Evolutionary conservation across 495 filamentous ascomycete genomes (phyloP), one percentile per base, ranked within the genome.

Genomic region (Aspergillus sparsus): DNA sequence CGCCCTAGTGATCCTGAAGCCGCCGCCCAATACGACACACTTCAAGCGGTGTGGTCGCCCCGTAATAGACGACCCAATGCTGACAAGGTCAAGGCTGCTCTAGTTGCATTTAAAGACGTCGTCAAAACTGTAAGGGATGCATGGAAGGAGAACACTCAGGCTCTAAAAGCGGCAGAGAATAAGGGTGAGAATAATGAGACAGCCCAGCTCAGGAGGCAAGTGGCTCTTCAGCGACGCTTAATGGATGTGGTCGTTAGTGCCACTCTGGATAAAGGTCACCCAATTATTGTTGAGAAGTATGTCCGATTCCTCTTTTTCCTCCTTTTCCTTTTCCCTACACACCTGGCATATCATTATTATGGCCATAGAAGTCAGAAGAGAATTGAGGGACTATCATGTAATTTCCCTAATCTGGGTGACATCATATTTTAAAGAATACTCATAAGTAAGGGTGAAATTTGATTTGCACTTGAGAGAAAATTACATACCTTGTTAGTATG

Each of bases 41-140:
- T 88, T 31, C 81, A 83, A 66, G 85, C 85, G 18, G 79, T 90
- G 15, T 90, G 88, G 87, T 81, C 72, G 11, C 80, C 83, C n/a
- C 77, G 79, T 35, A 83, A 79, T 57, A 74, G 74, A 55, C 60
- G 70, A 41, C 71, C 74, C 15, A 65, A 71, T 15, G 64, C 71
- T 0, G 77, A 81, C 31, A 79, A 81, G 56, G 77, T 87, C 41
- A 79, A 81, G 58, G 72, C 62, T 46, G 78, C 80, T 16, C 68
- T 89, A 21, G 74, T 76, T 42, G 77, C 80, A n/a, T 84, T 82
- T 60, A 86, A 85, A 73, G 81, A 85, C 18, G 74, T 89, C n/a
- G 73, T 85, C 39, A 83, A 84, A 61, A 75, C 71, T n/a, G 77
- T 90, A 41, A 78, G 83, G 44, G 84, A 87, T 68, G 74, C 79